Evolutionary conservation across 139 green algal genomes (phyloP).

Genomic region (Zygnema circumcarinatum): DNA sequence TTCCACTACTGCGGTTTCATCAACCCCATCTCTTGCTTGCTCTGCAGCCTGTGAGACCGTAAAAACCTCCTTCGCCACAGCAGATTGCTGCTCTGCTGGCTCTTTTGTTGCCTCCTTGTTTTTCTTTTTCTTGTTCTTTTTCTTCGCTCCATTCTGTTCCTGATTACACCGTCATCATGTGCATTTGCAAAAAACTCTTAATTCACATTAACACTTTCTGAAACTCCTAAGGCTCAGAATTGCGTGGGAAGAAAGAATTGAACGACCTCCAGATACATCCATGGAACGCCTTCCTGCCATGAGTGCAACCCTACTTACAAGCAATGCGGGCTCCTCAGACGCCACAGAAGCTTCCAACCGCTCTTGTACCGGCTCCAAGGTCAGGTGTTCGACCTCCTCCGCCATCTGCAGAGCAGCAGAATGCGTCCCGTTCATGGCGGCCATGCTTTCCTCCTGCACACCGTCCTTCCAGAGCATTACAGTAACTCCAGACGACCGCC

Average conservation of each 20-base stretch:
- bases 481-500: no score
- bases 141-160: constrained; percentile 43
- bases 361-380: no score
- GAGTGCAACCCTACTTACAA: no score
- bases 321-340: no score
- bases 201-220: neutral
- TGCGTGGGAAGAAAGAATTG: neutral
- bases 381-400: no score
- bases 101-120: constrained; percentile 47
- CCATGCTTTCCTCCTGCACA: no score
- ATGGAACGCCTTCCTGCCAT: no score
- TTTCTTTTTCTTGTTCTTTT: constrained; percentile 67
- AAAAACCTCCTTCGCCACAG: neutral
- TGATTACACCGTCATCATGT: neutral
- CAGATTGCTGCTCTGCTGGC: neutral
- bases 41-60: neutral
- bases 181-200: neutral
- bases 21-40: neutral
- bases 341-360: no score
- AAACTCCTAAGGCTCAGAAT: neutral
- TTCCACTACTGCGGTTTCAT: neutral
- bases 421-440: no score
- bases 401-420: no score
- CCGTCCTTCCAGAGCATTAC: no score
- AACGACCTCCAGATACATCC: no score